Percentiles rank a stretch among this genome's conserved stretches.
Evolutionary conservation across 208 protist genomes (phyloP).

Genomic region (Trypanosoma caninum): DNA sequence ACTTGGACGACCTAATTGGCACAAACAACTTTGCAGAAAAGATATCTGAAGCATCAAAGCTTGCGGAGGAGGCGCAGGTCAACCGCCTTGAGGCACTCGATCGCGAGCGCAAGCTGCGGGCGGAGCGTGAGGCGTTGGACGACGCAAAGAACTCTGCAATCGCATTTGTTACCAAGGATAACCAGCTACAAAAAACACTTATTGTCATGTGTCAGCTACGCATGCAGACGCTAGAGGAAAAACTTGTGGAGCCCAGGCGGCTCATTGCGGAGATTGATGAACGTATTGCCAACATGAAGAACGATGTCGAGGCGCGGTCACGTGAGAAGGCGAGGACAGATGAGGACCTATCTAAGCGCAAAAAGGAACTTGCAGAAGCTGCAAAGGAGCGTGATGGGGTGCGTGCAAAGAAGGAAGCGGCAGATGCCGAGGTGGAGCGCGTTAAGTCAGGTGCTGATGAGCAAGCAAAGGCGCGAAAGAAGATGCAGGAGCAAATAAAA

Average conservation of each 20-base stretch:
- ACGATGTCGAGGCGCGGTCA: conserved; percentile 33
- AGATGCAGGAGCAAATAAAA: conserved; percentile 73
- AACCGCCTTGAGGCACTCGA: conserved; percentile 91
- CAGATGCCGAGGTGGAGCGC: conserved; percentile 69
- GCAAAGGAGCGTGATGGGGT: conserved; percentile 61
- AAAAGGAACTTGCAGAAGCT: conserved; percentile 61
- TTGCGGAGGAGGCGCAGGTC: conserved; percentile 92
- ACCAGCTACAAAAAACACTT: conserved; percentile 88
- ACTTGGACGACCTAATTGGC: conserved; percentile 99
- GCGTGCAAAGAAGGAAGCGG: conserved; percentile 48
- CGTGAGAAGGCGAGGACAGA: conserved; percentile 49
- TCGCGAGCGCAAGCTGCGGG: conserved; percentile 90
- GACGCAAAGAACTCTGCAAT: conserved; percentile 93
- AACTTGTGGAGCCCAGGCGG: conserved; percentile 69
- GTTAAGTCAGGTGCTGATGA: conserved; percentile 68
- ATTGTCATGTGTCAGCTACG: conserved; percentile 92
- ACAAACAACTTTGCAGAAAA: conserved; percentile 89
- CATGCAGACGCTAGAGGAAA: conserved; percentile 66
- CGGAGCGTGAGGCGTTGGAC: conserved; percentile 94
- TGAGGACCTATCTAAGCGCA: conserved; percentile 44
- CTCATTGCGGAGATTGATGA: conserved; percentile 66
- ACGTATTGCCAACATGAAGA: conserved; percentile 52
- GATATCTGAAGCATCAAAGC: conserved; percentile 85
- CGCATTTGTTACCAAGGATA: conserved; percentile 93
- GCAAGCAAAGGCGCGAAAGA: conserved; percentile 65